Base-by-base conservation (phyloP, 1,284 basidiomycete genomes). In the Ceratobasidium sp. region DNA sequence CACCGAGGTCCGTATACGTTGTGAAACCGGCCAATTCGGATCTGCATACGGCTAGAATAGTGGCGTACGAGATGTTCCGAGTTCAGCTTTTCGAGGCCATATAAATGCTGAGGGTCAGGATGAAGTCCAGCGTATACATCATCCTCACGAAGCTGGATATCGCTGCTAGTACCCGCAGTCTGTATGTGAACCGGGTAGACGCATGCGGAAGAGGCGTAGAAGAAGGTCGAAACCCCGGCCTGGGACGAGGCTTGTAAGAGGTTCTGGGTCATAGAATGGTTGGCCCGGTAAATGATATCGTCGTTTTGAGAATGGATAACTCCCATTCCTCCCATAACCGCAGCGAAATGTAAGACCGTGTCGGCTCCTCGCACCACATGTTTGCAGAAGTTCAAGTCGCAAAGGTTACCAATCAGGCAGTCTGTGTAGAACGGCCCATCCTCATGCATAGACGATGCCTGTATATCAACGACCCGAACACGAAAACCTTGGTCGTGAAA, bases 241-340 rank as follows among this genome's bases (percentile, higher is more conserved):
- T 82, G 81, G 40, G 85, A 75, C 56, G 85, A 85, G 0, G 89
- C 88, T 4, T 81, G 63, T 39, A 91, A 81, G 42, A 91, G 70
- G 77, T 90, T 89, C 9, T 85, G 70, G 0, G 88, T 89, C 86
- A 91, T 91, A 1, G 78, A 42, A 49, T 89, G 86, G 79, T 91
- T 91, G 53, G 88, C 85, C 6, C 81, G 77, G 80, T 90, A 91
- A 26, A 91, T 89, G 33, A 81, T 79, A 69, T 86, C 84, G 60
- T 89, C 88, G 81, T 91, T 91, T 0, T 81, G 83, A 9, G 83
- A 81, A 80, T 91, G 90, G 51, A 91, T 91, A 0, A 87, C 87
- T 1, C 90, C 89, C 89, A 91, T 91, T 0, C 90, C 90, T 4
- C 90, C 90, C 90, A 90, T 91, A 42, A 86, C 88, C 9, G 89